These are phyloP conservation scores for Eutrema japonicum DNA, from an alignment of 345 rosid species.

Conservation along the genomic window DNA sequence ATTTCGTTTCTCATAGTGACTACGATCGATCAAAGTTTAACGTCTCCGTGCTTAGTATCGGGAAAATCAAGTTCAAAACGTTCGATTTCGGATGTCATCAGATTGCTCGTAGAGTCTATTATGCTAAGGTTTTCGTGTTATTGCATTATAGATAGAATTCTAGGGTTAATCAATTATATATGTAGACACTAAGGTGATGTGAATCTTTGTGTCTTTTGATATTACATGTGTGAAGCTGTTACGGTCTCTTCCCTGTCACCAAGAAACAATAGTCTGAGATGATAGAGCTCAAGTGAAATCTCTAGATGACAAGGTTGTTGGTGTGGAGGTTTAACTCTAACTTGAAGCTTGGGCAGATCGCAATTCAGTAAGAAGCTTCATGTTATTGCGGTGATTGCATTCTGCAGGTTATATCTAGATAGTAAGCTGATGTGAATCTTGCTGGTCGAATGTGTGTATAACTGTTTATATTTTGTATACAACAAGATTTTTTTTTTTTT, in stretches of 20 bases:
- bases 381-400: background rate
- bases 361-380: background rate
- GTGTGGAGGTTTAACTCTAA: background rate
- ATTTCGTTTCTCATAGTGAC: background rate
- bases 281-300: background rate
- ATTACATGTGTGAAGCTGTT: background rate
- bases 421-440: background rate
- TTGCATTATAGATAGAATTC: background rate
- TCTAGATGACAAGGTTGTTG: background rate
- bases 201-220: background rate
- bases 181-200: background rate
- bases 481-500: slow-evolving; percentile 1
- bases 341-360: background rate
- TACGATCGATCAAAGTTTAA: background rate
- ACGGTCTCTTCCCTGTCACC: background rate
- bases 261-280: slow-evolving; percentile 1
- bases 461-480: slow-evolving; percentile 1
- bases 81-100: slow-evolving; percentile 90
- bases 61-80: slow-evolving; percentile 81
- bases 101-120: slow-evolving; percentile 83
- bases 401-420: background rate
- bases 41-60: slow-evolving; percentile 62
- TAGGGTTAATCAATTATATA: slow-evolving; percentile 6
- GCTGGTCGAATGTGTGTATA: slow-evolving; percentile 2
- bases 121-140: slow-evolving; percentile 51